Evolutionary conservation across 495 filamentous ascomycete genomes (phyloP).

Genomic region (Daldinia childiae): DNA sequence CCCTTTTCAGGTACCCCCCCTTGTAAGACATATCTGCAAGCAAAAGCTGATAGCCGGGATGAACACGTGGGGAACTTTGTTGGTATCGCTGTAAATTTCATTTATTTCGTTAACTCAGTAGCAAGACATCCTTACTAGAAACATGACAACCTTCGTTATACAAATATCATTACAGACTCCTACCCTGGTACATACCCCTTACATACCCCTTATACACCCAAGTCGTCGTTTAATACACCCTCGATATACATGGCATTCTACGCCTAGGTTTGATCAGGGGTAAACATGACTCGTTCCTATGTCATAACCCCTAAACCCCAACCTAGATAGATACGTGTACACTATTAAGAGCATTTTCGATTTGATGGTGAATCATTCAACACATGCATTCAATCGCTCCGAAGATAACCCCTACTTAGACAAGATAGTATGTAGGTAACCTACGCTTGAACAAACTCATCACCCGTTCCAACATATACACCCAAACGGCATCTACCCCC

Average conservation of each 20-base stretch:
- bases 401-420: constrained; percentile 8
- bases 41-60: constrained; percentile 1
- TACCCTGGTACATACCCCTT: not conserved
- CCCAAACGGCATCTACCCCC: constrained; percentile 14
- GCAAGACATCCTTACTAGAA: not conserved
- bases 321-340: not conserved
- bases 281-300: constrained; percentile 7
- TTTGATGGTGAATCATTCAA: constrained; percentile 1
- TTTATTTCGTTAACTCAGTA: not conserved
- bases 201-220: not conserved
- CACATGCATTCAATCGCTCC: constrained; percentile 28
- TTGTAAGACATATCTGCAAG: not conserved
- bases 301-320: constrained; percentile 15
- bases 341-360: not conserved
- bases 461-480: constrained; percentile 33
- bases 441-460: constrained; percentile 9
- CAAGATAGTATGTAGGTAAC: not conserved
- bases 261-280: not conserved
- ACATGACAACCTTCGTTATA: not conserved
- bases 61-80: constrained; percentile 12
- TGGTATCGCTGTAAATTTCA: not conserved
- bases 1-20: not conserved
- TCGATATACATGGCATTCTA: not conserved
- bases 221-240: not conserved
- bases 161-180: not conserved